Base-by-base conservation (phyloP, 306 rosid species). In the Rosa persica region DNA sequence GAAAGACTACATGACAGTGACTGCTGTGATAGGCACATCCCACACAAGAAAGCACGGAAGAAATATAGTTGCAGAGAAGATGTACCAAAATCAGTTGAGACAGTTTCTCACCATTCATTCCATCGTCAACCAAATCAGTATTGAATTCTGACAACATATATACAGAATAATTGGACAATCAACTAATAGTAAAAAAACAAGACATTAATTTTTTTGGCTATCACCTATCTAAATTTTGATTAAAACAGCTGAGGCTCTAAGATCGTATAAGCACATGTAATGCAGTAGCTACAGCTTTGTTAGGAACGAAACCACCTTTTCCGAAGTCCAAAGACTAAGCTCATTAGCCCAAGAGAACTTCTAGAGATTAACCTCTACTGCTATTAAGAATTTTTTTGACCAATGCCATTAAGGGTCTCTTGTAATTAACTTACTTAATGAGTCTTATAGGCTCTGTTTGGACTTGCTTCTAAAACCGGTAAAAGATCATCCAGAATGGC, bases 1-100 rank as follows among this genome's bases (percentile, higher is more conserved):
- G 7, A 39, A 62, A 77, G 78, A 86, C 73, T 66, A 72, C 40
- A 44, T 22, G 85, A 73, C 62, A 72, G 72, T 86, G 83, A 80
- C 77, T 81, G 81, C 42, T 81, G 83, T 46, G 80, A 85, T 77
- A 69, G 79, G 80, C 76, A 79, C 39, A 47, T 40, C 46, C 72
- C 80, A 72, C 75, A 73, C 10, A 77, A 60, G 48, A 57, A 16
- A 12, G 52, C 36, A 70, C 5, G 51, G 52, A 62, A 79, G 58
- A 36, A 54, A 70, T 76, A 75, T 70, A 70, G 58, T 71, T 74
- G 81, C 83, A 79, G 55, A 79, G 78, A 74, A 49, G 80, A 49
- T 49, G 44, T 10, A 22, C 72, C 77, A 55, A 79, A 72, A 67
- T 81, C 51, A 82, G 72, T 74, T 61, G 34, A 70, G 23, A 65